Evolutionary conservation across 1,139 yeast genomes (phyloP), one percentile per base, ranked within the genome.

Genomic region (Suhomyces maxii): DNA sequence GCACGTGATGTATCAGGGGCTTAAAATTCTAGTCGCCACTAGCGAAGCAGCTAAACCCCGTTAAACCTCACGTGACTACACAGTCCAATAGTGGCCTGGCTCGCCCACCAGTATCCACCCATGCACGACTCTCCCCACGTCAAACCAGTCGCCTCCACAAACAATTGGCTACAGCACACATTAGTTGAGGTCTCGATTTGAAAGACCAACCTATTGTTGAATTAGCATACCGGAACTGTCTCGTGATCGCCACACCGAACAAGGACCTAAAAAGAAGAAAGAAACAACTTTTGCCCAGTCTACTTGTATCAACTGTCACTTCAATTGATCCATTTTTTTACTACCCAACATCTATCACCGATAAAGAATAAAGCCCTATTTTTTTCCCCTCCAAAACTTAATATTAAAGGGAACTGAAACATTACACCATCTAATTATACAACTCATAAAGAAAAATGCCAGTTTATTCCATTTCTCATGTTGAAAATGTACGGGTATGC

Each of bases 381-480:
- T 18, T 18, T 18, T 18, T n/a, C n/a, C n/a, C n/a, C 3, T 18
- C 23, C 23, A 18, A 18, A 18, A n/a, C n/a, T 18, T 18, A 18
- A 18, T 18, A 18, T 18, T 18, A 18, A 18, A 18, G 23, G 23
- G 18, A 18, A 18, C 3, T 18, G 23, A 2, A 18, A 18, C 23
- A 18, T 6, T 18, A 1, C 23, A 18, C n/a, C n/a, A n/a, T n/a
- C n/a, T n/a, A n/a, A n/a, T 18, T 18, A 18, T 18, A 2, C 3
- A 18, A 18, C 23, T 18, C 3, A 18, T 18, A 18, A 18, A 2
- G 23, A 18, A 28, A 28, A 28, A 84, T 84, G 90, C 87, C 88
- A n/a, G 85, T 83, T n/a, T 82, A 82, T 60, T 79, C 86, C 6
- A 81, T 84, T 28, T 80, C 88, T 14, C 88, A 84, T 57, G 87